phyloP scores from a whole-genome alignment of 345 rosid species.

The Hirschfeldia incana region DNA sequence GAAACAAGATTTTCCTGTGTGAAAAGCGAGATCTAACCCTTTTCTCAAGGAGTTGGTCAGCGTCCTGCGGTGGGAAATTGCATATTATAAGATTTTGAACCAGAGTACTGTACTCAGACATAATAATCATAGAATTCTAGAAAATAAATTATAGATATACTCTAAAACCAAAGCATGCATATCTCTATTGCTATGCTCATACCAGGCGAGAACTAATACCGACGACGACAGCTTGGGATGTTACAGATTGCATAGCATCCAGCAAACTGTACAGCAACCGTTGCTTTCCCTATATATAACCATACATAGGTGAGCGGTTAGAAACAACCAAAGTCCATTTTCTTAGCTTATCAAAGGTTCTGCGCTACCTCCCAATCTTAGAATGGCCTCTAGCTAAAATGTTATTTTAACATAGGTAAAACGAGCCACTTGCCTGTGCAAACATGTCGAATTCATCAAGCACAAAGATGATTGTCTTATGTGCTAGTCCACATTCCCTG shows the following conservation, averaged over 20 bases:
- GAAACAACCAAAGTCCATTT: background rate
- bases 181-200: slow-evolving; percentile 23
- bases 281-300: slow-evolving; percentile 74
- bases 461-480: slow-evolving; percentile 82
- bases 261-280: slow-evolving; percentile 79
- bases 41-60: slow-evolving; percentile 94
- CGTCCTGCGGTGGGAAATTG: slow-evolving; percentile 60
- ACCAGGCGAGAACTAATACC: slow-evolving; percentile 88
- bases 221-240: slow-evolving; percentile 88
- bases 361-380: slow-evolving; percentile 8
- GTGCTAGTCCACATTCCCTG: slow-evolving; percentile 97
- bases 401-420: background rate
- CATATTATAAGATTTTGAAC: slow-evolving; percentile 4
- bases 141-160: background rate
- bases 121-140: background rate
- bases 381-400: slow-evolving; percentile 2
- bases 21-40: slow-evolving; percentile 96
- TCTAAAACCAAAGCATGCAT: slow-evolving; percentile 3
- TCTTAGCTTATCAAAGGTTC: slow-evolving; percentile 4
- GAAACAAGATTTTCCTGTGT: slow-evolving; percentile 78
- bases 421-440: slow-evolving; percentile 65
- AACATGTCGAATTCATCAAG: slow-evolving; percentile 92
- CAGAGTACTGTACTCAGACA: slow-evolving; percentile 14
- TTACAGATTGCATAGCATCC: slow-evolving; percentile 90
- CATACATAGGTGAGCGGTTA: slow-evolving; percentile 25